Percentiles rank a stretch among this genome's conserved stretches.
These are phyloP conservation scores for Microcyclosporella mali DNA, from an alignment of 2,329 filamentous ascomycete genomes.

Conservation along the genomic window DNA sequence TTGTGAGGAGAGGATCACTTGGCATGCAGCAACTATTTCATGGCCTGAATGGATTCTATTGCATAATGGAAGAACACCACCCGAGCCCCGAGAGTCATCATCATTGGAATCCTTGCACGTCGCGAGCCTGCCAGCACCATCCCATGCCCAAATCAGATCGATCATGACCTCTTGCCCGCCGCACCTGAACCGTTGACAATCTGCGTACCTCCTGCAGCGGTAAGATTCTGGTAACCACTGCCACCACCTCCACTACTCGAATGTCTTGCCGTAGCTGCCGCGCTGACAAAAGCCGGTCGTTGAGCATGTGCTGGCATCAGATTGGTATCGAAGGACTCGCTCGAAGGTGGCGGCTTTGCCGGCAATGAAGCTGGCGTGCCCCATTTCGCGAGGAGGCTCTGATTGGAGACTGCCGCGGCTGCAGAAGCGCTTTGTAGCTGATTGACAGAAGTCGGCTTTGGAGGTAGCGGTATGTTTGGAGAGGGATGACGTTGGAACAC, in stretches of 20 bases:
- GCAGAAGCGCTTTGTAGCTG: constrained; percentile 8
- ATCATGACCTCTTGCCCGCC: constrained; percentile 5
- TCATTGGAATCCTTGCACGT: too few species aligned
- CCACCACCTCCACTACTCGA: constrained; percentile 1
- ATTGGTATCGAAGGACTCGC: constrained; percentile 23
- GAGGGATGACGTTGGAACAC: constrained; percentile 33
- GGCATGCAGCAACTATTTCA: too few species aligned
- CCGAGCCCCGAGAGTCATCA: too few species aligned
- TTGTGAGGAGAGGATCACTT: too few species aligned
- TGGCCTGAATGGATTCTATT: too few species aligned
- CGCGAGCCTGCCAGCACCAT: too few species aligned
- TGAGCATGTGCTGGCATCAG: constrained; percentile 15
- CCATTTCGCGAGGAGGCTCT: constrained; percentile 52
- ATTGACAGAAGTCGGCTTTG: constrained; percentile 23
- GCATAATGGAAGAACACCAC: too few species aligned
- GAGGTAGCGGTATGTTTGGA: constrained; percentile 29
- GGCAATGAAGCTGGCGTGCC: constrained; percentile 50
- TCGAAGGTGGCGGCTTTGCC: constrained; percentile 48
- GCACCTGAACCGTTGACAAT: constrained; percentile 5
- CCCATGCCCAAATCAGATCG: neutral
- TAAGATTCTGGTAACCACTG: constrained; percentile 1
- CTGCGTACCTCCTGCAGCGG: neutral
- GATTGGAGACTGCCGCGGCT: constrained; percentile 23
- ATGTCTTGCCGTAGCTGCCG: constrained; percentile 16
- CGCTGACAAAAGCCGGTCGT: constrained; percentile 15